A percentile compares a stretch with the other conserved stretches of the same genome.
Evolutionary conservation across 1,284 basidiomycete species (phyloP).

Genomic region (Grifola frondosa): DNA sequence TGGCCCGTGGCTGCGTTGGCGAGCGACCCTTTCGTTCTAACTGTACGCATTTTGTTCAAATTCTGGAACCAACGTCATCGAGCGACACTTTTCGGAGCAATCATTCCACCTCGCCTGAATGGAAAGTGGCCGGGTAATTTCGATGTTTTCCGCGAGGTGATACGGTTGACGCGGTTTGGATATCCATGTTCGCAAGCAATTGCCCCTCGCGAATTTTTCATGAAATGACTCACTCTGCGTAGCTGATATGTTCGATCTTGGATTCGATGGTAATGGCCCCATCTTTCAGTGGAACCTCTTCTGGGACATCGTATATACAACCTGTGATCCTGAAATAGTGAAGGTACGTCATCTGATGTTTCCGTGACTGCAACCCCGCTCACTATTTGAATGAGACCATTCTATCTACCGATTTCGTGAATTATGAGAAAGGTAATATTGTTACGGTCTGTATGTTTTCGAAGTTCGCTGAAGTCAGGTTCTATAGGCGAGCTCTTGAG

Average conservation of each 20-base stretch:
- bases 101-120: conserved; percentile 15
- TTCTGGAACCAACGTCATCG: conserved; percentile 8
- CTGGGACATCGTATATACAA: conserved; percentile 27
- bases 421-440: conserved; percentile 17
- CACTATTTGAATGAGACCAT: too few species aligned
- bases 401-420: conserved; percentile 17
- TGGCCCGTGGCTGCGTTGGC: conserved; percentile 10
- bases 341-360: too few species aligned
- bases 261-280: conserved; percentile 10
- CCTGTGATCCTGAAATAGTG: conserved; percentile 18
- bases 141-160: conserved; percentile 17
- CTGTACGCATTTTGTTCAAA: conserved; percentile 11
- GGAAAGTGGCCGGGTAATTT: conserved; percentile 18
- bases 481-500: background rate
- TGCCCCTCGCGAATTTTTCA: too few species aligned
- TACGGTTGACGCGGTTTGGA: too few species aligned
- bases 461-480: background rate
- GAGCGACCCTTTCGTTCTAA: conserved; percentile 12
- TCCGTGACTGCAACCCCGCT: too few species aligned
- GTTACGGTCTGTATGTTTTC: too few species aligned
- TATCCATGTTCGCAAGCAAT: too few species aligned
- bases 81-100: conserved; percentile 19
- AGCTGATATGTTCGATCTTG: conserved; percentile 19
- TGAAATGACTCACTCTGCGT: background rate
- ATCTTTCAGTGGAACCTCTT: conserved; percentile 30